These are phyloP conservation scores for Ustilago tritici DNA, from an alignment of 1,284 basidiomycete species.

Conservation along the genomic window DNA sequence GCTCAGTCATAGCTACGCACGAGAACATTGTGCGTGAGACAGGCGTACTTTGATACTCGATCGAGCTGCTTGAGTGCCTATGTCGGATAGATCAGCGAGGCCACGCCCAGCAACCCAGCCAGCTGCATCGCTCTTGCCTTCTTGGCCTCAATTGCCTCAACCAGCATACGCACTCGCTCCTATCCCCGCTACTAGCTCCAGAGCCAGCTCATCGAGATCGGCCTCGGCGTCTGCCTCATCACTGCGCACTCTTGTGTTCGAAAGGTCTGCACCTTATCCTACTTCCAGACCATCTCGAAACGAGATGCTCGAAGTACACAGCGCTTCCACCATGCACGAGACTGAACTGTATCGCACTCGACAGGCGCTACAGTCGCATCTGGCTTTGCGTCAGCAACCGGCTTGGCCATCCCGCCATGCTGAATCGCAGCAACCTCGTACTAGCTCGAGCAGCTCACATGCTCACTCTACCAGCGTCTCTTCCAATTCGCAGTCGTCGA, in stretches of 20 bases:
- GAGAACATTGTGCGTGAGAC: conserved; percentile 1
- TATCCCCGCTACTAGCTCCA: conserved; percentile 17
- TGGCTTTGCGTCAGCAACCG: conserved; percentile 14
- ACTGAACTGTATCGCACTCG: conserved; percentile 35
- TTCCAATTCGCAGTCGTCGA: conserved; percentile 16
- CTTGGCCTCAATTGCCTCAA: conserved; percentile 34
- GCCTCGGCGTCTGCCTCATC: conserved; percentile 10
- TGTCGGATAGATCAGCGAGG: conserved; percentile 30
- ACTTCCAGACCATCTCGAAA: conserved; percentile 18
- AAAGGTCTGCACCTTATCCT: conserved; percentile 31
- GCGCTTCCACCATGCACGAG: conserved; percentile 25
- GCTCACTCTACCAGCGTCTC: conserved; percentile 11
- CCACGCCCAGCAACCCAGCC: conserved; percentile 24
- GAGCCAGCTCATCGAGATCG: conserved; percentile 17
- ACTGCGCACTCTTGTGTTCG: conserved; percentile 16
- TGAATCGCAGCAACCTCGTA: conserved; percentile 17
- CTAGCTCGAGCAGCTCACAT: conserved; percentile 14
- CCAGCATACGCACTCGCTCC: conserved; percentile 35
- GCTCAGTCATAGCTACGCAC: conserved; percentile 7
- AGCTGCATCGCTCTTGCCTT: conserved; percentile 33
- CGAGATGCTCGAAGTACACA: conserved; percentile 27
- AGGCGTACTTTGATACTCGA: conserved; percentile 6
- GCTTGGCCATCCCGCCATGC: conserved; percentile 12
- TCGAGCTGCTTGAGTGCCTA: conserved; percentile 9
- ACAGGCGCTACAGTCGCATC: conserved; percentile 31